Evolutionary conservation across 495 filamentous ascomycete species (phyloP).

Genomic region (Neohortaea acidophila): DNA sequence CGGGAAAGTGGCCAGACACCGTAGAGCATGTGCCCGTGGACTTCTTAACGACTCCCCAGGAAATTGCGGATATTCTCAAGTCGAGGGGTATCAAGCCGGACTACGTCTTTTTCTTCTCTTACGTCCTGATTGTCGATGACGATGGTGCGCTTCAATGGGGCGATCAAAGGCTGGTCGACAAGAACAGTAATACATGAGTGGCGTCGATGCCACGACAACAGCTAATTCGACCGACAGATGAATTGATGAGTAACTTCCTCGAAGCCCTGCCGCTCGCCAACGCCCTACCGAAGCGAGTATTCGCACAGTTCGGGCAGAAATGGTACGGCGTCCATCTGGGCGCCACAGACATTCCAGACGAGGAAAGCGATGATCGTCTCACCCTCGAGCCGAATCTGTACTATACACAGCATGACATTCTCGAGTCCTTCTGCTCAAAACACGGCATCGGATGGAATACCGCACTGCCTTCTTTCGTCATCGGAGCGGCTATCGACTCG

Average conservation of each 20-base stretch:
- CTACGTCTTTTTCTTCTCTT: constrained; percentile 40
- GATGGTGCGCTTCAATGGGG: constrained; percentile 8
- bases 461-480: constrained; percentile 32
- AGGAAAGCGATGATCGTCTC: constrained; percentile 32
- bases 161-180: constrained; percentile 4
- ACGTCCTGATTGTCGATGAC: constrained; percentile 29
- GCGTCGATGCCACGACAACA: neutral
- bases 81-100: constrained; percentile 27
- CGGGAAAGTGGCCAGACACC: constrained; percentile 20
- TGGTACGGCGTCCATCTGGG: constrained; percentile 32
- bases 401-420: constrained; percentile 36
- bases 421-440: constrained; percentile 25
- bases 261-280: constrained; percentile 26
- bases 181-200: constrained; percentile 23
- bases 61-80: constrained; percentile 27
- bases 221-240: neutral
- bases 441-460: constrained; percentile 27
- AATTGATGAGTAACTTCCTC: constrained; percentile 34
- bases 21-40: constrained; percentile 35
- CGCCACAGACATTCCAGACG: constrained; percentile 27
- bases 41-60: constrained; percentile 27
- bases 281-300: constrained; percentile 31
- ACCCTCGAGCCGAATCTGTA: constrained; percentile 35
- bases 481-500: constrained; percentile 33
- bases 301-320: constrained; percentile 27